phyloP scores from a whole-genome alignment of 192 early-diverging fungal species.

The Polychytrium aggregatum region DNA sequence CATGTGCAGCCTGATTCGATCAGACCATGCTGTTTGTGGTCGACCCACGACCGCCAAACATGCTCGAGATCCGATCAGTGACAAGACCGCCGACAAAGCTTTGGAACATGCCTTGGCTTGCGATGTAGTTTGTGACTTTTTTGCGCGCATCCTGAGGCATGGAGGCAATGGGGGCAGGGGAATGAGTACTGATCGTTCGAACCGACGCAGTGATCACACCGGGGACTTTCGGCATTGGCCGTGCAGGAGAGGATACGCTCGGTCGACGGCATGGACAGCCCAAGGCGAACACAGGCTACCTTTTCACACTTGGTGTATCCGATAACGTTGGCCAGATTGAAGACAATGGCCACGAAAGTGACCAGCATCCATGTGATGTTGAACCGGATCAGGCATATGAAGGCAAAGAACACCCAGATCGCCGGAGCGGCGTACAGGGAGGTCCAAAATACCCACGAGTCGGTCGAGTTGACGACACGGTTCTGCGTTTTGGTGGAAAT shows the following conservation, averaged over 20 bases:
- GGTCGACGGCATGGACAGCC: neutral
- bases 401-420: constrained; percentile 70
- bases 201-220: neutral
- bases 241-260: neutral
- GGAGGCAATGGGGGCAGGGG: too few relatives aligned
- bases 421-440: constrained; percentile 76
- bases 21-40: too few relatives aligned
- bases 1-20: too few relatives aligned
- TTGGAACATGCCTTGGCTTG: constrained; percentile 15
- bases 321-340: constrained; percentile 86
- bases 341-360: constrained; percentile 68
- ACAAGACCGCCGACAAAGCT: constrained; percentile 22
- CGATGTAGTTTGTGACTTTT: constrained; percentile 19
- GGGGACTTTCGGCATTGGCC: neutral
- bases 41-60: too few relatives aligned
- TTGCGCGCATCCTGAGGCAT: constrained; percentile 32
- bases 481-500: constrained; percentile 28
- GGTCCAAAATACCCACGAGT: constrained; percentile 89
- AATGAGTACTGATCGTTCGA: neutral
- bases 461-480: constrained; percentile 66
- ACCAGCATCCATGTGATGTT: constrained; percentile 76
- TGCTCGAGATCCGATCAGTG: too few relatives aligned
- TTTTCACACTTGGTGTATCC: constrained; percentile 95
- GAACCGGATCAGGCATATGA: constrained; percentile 64
- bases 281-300: constrained; percentile 21